Conservation (phyloP, 306 rosid genomes). For the Dalbergia cultrata region DNA sequence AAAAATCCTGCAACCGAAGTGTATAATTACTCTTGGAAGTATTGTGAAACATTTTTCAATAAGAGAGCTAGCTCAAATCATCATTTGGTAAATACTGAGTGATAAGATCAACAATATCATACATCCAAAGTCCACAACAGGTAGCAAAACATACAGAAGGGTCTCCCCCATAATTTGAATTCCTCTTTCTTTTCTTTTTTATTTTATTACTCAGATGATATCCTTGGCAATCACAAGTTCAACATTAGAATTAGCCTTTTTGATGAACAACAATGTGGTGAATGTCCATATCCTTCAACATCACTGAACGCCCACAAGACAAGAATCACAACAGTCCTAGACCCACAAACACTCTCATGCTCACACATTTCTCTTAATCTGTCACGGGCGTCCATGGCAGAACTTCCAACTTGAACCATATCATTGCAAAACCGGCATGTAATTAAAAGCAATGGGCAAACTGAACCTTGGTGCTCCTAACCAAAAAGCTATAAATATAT, state of each 20-base stretch:
- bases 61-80: not conserved
- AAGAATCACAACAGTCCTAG: constrained; percentile 97
- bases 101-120: constrained; percentile 4
- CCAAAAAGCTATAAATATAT: constrained; percentile 28
- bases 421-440: constrained; percentile 95
- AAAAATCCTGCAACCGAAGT: too few relatives aligned
- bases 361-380: constrained; percentile 83
- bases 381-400: constrained; percentile 80
- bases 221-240: not conserved
- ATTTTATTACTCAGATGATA: not conserved
- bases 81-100: constrained; percentile 10
- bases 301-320: constrained; percentile 96
- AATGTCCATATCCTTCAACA: constrained; percentile 98
- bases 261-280: constrained; percentile 96
- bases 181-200: constrained; percentile 4
- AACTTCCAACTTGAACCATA: constrained; percentile 95
- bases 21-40: not conserved
- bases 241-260: constrained; percentile 60
- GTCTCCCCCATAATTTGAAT: constrained; percentile 20
- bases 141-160: constrained; percentile 17
- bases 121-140: not conserved
- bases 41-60: not conserved
- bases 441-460: constrained; percentile 81
- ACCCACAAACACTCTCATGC: constrained; percentile 97
- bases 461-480: constrained; percentile 85